These are phyloP conservation scores for Coemansia brasiliensis DNA, from an alignment of 192 early-diverging fungal species.

Conservation along the genomic window DNA sequence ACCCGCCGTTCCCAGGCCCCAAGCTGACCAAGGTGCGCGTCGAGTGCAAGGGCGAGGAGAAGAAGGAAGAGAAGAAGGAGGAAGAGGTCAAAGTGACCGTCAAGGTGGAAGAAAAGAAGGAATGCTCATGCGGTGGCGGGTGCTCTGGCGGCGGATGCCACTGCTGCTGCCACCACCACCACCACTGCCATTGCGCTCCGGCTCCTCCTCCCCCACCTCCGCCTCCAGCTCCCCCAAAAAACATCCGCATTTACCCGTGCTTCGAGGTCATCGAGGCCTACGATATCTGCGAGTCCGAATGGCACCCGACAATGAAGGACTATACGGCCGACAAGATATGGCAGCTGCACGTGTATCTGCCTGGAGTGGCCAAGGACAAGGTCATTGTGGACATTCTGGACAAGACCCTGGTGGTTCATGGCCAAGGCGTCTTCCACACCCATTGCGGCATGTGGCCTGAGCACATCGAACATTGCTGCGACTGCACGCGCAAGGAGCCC, in stretches of 20 bases:
- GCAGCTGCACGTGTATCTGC: constrained; percentile 55
- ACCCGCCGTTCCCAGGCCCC: constrained; percentile 53
- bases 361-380: constrained; percentile 50
- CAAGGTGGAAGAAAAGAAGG: constrained; percentile 9
- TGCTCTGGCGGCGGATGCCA: constrained; percentile 18
- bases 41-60: constrained; percentile 42
- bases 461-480: constrained; percentile 53
- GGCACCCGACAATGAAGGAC: constrained; percentile 51
- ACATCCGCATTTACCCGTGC: constrained; percentile 53
- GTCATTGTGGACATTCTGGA: constrained; percentile 44
- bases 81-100: constrained; percentile 16
- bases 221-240: constrained; percentile 26
- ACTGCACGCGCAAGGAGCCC: constrained; percentile 49
- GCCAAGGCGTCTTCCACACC: constrained; percentile 52
- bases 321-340: constrained; percentile 53
- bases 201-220: constrained; percentile 26
- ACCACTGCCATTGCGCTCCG: constrained; percentile 23
- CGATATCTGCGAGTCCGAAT: constrained; percentile 34
- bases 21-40: constrained; percentile 49
- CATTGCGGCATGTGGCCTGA: constrained; percentile 56
- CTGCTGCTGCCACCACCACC: constrained; percentile 12
- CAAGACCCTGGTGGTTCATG: constrained; percentile 38
- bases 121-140: constrained; percentile 9
- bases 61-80: constrained; percentile 31
- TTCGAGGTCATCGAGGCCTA: constrained; percentile 45